Percentiles rank a stretch among this genome's conserved stretches.
Conservation (phyloP, 2,329 filamentous ascomycete genomes). For the Sphaerulina musiva region DNA sequence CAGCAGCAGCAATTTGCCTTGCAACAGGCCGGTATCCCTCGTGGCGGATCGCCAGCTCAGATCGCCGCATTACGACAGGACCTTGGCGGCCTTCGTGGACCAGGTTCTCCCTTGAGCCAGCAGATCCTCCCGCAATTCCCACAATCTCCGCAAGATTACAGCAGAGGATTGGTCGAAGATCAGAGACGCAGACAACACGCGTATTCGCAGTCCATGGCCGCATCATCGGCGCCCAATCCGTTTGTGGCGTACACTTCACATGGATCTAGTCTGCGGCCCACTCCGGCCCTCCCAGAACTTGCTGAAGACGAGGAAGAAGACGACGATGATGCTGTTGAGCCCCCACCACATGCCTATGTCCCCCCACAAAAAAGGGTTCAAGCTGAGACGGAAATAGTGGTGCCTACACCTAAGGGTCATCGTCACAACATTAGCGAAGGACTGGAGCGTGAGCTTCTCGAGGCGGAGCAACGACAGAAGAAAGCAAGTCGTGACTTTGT, state of each 20-base stretch:
- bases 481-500: slow-evolving; percentile 18
- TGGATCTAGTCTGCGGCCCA: slow-evolving; percentile 38
- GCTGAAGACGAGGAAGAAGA: slow-evolving; percentile 66
- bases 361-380: slow-evolving; percentile 30
- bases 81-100: slow-evolving; percentile 23
- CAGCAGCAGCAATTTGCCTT: slow-evolving; percentile 19
- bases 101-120: slow-evolving; percentile 57
- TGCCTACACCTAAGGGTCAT: slow-evolving; percentile 56
- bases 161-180: slow-evolving; percentile 41
- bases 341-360: slow-evolving; percentile 22
- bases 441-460: slow-evolving; percentile 76
- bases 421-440: slow-evolving; percentile 69
- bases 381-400: slow-evolving; percentile 46
- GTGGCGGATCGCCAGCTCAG: slow-evolving; percentile 42
- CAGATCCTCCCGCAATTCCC: slow-evolving; percentile 25
- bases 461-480: slow-evolving; percentile 67
- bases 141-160: slow-evolving; percentile 29
- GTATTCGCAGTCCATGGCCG: slow-evolving; percentile 30
- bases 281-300: slow-evolving; percentile 58
- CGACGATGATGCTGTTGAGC: slow-evolving; percentile 23
- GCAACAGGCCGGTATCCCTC: slow-evolving; percentile 28
- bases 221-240: slow-evolving; percentile 19
- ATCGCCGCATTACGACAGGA: slow-evolving; percentile 33
- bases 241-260: slow-evolving; percentile 28
- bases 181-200: slow-evolving; percentile 44